A percentile compares a stretch with the other conserved stretches of the same genome.
phyloP scores from a whole-genome alignment of 2,329 filamentous ascomycete species.

The Rhynchosporium graminicola region DNA sequence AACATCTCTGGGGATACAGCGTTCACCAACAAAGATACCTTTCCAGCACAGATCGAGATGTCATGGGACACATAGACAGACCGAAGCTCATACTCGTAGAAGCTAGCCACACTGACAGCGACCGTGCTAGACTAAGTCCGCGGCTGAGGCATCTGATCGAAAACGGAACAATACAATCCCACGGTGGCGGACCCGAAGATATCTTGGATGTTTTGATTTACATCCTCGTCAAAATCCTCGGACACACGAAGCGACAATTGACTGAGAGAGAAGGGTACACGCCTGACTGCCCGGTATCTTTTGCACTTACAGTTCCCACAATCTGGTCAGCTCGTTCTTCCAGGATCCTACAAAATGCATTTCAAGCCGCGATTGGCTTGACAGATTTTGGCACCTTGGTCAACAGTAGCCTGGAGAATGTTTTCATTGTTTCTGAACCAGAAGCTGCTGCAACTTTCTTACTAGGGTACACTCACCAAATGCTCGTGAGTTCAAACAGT shows the following conservation, averaged over 20 bases:
- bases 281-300: not conserved
- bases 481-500: conserved; percentile 7
- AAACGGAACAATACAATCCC: not conserved
- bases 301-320: not conserved
- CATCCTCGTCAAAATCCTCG: not conserved
- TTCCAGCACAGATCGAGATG: conserved; percentile 18
- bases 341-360: not conserved
- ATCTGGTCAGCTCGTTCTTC: not conserved
- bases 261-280: not conserved
- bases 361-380: not conserved
- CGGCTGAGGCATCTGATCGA: not conserved
- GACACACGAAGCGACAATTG: not conserved
- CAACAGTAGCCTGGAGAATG: conserved; percentile 30
- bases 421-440: conserved; percentile 39
- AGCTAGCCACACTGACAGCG: not conserved
- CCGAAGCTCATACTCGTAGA: not conserved
- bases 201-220: not conserved
- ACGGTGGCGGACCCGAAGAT: no score
- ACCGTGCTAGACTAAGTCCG: not conserved
- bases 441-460: conserved; percentile 38
- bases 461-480: conserved; percentile 19
- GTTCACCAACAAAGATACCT: conserved; percentile 20
- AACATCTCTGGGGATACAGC: conserved; percentile 22
- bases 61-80: not conserved
- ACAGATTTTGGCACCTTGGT: conserved; percentile 19